Conservation (phyloP, 2,329 filamentous ascomycete genomes). For the Penicillium psychrosexuale region DNA sequence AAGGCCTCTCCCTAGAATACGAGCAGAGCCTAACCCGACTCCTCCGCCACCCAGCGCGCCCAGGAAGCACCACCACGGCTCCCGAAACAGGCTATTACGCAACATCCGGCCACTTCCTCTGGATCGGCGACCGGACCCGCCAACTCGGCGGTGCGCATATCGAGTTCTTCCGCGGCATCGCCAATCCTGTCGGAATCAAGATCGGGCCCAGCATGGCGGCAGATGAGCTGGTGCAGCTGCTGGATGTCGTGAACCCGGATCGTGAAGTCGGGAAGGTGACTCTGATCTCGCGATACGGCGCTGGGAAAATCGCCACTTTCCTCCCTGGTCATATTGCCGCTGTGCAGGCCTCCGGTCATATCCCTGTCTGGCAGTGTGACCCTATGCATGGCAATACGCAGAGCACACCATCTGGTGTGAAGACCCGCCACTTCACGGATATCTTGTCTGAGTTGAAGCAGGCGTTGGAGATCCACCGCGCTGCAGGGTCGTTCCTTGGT, state of each 20-base stretch:
- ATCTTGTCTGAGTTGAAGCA: constrained; percentile 84
- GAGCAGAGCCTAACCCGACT: constrained; percentile 81
- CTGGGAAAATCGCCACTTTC: constrained; percentile 68
- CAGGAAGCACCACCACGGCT: constrained; percentile 23
- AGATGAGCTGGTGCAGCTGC: constrained; percentile 71
- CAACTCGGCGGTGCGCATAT: constrained; percentile 92
- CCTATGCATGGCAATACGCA: constrained; percentile 89
- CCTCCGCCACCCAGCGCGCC: constrained; percentile 51
- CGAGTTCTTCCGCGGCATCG: constrained; percentile 94
- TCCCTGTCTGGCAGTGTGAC: constrained; percentile 95
- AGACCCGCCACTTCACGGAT: constrained; percentile 86
- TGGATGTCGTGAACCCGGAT: constrained; percentile 79
- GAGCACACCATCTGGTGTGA: constrained; percentile 71
- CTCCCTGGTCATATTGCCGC: constrained; percentile 84
- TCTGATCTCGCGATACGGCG: constrained; percentile 92
- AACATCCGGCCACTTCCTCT: constrained; percentile 94
- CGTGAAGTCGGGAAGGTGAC: constrained; percentile 89
- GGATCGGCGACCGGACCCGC: constrained; percentile 95
- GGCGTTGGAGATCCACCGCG: constrained; percentile 78
- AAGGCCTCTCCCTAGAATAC: constrained; percentile 90
- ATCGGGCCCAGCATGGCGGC: constrained; percentile 81
- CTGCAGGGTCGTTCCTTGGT: constrained; percentile 80
- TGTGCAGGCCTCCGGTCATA: constrained; percentile 72
- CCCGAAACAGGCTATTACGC: constrained; percentile 68
- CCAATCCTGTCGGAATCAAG: constrained; percentile 95